Evolutionary conservation across 805 yeast genomes (phyloP).

Genomic region (Kluyveromyces dobzhanskii): DNA sequence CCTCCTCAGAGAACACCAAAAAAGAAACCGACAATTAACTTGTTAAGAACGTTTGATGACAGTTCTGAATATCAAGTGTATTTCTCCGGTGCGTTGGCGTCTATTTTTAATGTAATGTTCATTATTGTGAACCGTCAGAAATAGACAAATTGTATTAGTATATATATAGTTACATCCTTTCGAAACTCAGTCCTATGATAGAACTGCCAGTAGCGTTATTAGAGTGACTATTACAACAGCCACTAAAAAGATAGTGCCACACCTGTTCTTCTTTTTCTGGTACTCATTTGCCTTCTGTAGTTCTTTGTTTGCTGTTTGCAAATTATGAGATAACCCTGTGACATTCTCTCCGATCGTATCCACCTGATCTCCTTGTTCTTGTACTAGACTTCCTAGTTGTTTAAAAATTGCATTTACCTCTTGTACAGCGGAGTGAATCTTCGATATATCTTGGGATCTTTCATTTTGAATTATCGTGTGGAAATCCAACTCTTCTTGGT

Average conservation of each 20-base stretch:
- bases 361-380: conserved; percentile 77
- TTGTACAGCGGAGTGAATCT: conserved; percentile 66
- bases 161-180: too few species aligned
- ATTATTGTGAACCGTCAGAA: too few species aligned
- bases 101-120: too few species aligned
- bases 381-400: conserved; percentile 68
- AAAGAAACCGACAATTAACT: neutral
- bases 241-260: conserved; percentile 60
- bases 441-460: conserved; percentile 62
- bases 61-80: too few species aligned
- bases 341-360: conserved; percentile 81
- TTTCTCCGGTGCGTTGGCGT: too few species aligned
- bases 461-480: conserved; percentile 61
- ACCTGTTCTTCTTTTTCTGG: conserved; percentile 60
- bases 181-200: conserved; percentile 3
- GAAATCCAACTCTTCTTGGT: conserved; percentile 49
- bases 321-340: conserved; percentile 50
- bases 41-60: neutral
- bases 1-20: neutral
- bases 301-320: conserved; percentile 64
- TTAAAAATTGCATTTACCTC: conserved; percentile 82
- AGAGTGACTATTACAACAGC: conserved; percentile 51
- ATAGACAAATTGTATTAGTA: neutral
- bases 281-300: conserved; percentile 66
- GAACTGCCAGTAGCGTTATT: conserved; percentile 47